Base-by-base conservation (phyloP, 2,329 filamentous ascomycete genomes). In the Phialocephala subalpina region DNA sequence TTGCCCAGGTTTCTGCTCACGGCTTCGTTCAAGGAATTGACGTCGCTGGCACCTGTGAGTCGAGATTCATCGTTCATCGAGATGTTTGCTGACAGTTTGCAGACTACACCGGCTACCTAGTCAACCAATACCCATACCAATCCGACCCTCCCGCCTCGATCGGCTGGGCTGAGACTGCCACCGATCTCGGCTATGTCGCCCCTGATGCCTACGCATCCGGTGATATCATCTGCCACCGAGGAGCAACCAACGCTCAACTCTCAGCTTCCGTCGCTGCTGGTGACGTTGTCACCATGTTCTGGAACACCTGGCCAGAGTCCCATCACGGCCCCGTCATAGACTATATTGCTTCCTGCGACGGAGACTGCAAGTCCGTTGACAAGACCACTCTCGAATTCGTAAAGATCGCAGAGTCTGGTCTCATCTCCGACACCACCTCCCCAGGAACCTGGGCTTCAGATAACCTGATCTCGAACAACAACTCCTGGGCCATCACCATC, bases 401-500 rank as follows among this genome's bases (percentile, higher is more conserved):
- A 69, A 82, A 82, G 74, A 80, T 83, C 59, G 79, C 80, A 65
- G 74, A 78, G 40, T 77, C 75, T 6, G 75, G 75, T 1, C 71
- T 81, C 14, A 69, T 75, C 25, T 75, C 80, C 49, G 76, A 79
- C 5, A 65, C 67, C 14, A 63, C 62, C 6, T 27, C 64, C 64
- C 73, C 77, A 16, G 79, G 79, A 16, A 80, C 68, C 8, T 83
- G 82, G 82, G 78, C 78, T 1, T 77, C 79, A 5, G 80, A 82
- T 66, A 73, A 82, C 1, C 74, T 88, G 67, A 86, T 87, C 70
- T 74, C 78, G 59, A 81, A 82, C 72, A 86, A 86, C 77, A 84
- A 83, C 76, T 83, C 78, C 70, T 85, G 82, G 81, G 79, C 79
- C 27, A 76, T 82, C 27, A 80, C 77, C 5, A 78, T 86, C 52